These are phyloP conservation scores for Mrakia blollopis DNA, from an alignment of 768 basidiomycete species.

Conservation along the genomic window DNA sequence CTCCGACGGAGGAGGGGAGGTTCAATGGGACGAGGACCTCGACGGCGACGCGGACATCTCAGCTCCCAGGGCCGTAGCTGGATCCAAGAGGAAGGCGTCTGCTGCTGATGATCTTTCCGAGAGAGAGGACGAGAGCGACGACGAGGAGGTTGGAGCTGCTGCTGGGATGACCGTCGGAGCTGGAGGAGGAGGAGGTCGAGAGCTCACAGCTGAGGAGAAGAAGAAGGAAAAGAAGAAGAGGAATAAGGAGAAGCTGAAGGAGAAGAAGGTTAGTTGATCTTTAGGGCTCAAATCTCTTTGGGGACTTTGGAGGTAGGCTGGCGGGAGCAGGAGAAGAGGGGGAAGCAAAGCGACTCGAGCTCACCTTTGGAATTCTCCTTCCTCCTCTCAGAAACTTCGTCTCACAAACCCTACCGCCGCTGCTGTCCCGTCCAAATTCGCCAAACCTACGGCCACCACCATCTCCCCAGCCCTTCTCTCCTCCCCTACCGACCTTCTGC, in stretches of 20 bases:
- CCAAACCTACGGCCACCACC: background rate
- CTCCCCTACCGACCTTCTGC: constrained; percentile 11
- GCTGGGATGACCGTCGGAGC: background rate
- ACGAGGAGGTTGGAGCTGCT: constrained; percentile 9
- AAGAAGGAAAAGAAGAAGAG: constrained; percentile 33
- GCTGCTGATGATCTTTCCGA: constrained; percentile 8
- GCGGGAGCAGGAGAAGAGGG: background rate
- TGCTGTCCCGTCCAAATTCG: background rate
- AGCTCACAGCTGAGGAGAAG: constrained; percentile 30
- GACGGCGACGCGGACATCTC: constrained; percentile 12
- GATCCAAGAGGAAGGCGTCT: constrained; percentile 23
- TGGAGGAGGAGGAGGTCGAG: background rate
- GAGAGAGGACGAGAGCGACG: constrained; percentile 12
- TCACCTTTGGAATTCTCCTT: background rate
- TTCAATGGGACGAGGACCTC: constrained; percentile 17
- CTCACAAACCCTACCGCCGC: background rate
- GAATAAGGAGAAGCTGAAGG: constrained; percentile 35
- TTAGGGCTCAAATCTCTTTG: background rate
- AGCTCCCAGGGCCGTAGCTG: constrained; percentile 5
- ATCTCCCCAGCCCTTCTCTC: constrained; percentile 12
- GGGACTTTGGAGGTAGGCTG: background rate
- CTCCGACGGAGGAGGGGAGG: constrained; percentile 6
- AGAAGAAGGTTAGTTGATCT: constrained; percentile 31
- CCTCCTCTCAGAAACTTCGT: constrained; percentile 21
- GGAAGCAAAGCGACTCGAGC: background rate